Evolutionary conservation across 176 grass and related monocot species (phyloP), one percentile per base, ranked within the genome.

Genomic region (Elymus sibiricus): DNA sequence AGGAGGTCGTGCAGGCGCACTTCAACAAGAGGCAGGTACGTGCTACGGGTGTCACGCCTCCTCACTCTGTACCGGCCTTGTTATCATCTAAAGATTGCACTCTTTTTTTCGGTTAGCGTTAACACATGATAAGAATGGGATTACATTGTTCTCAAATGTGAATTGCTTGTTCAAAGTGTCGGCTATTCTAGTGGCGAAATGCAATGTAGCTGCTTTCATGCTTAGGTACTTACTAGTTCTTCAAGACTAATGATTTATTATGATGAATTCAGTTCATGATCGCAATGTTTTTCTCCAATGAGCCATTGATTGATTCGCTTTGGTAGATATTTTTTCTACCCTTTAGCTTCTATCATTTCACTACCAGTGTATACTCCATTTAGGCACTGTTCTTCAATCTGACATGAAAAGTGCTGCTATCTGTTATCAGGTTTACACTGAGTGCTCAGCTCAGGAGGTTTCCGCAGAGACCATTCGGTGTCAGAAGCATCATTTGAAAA

Each of bases 21-120:
- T 97, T 97, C 86, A 92, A 84, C 71, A 87, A 83, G 76, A 83
- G 84, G 71, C 37, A 91, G 95, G 95, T 97, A 81, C 70, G 70
- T 58, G 3, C 16, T 26, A 14, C 22, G 15, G 70, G 6, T 19
- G 17, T 37, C 17, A 10, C 15, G 13, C 64, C 69, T 75, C 63
- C 29, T 1, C 32, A 49, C 64, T 35, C 40, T 82, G 5, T 32
- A 71, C 25, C 34, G 68, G 2, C 43, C 47, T 25, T 63, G 9
- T 14, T 77, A 35, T 8, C 21, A 40, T 1, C 60, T 59, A 83
- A 62, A 62, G 25, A 1, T 49, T 34, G n/a, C 32, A 59, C 66
- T 69, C 11, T 38, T 81, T 77, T 60, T 9, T n/a, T 8, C 44
- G 19, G 16, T 72, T 59, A 22, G 32, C 47, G 11, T 62, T 64